Percentiles rank a stretch among this genome's conserved stretches.
phyloP scores from a whole-genome alignment of 495 filamentous ascomycete species.

The Xylaria acuta region DNA sequence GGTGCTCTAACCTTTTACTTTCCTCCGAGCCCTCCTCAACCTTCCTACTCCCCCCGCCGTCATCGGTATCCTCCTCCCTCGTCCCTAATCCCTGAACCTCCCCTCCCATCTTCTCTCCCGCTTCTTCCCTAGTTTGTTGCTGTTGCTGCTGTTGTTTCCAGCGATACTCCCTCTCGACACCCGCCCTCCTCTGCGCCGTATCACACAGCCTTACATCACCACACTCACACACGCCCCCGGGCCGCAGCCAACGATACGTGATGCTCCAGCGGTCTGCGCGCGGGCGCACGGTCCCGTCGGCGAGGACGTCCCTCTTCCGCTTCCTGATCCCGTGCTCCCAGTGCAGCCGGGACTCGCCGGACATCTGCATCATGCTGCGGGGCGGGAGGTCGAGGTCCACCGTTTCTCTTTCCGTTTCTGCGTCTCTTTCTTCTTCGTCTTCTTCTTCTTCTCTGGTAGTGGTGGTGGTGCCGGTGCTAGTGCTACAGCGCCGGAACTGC shows the following conservation, averaged over 20 bases:
- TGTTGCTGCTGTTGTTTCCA: conserved; percentile 19
- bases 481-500: conserved; percentile 28
- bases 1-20: neutral
- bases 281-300: conserved; percentile 28
- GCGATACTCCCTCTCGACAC: conserved; percentile 31
- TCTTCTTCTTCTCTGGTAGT: neutral
- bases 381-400: conserved; percentile 32
- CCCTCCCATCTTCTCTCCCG: neutral
- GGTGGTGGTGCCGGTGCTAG: neutral
- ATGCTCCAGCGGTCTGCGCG: conserved; percentile 34
- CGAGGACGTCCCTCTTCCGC: conserved; percentile 34
- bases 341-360: conserved; percentile 31
- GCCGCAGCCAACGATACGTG: conserved; percentile 34
- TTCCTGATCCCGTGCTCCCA: conserved; percentile 38
- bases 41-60: neutral
- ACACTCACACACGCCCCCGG: conserved; percentile 32
- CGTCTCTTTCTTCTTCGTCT: neutral
- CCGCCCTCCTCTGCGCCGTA: conserved; percentile 31
- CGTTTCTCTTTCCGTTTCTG: neutral
- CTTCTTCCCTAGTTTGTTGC: neutral
- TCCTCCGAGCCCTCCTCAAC: neutral
- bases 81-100: neutral
- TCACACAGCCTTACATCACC: conserved; percentile 32
- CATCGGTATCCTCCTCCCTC: neutral
- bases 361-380: conserved; percentile 38